Conservation (phyloP, 257 asterid genomes). For the Gardenia jasminoides region DNA sequence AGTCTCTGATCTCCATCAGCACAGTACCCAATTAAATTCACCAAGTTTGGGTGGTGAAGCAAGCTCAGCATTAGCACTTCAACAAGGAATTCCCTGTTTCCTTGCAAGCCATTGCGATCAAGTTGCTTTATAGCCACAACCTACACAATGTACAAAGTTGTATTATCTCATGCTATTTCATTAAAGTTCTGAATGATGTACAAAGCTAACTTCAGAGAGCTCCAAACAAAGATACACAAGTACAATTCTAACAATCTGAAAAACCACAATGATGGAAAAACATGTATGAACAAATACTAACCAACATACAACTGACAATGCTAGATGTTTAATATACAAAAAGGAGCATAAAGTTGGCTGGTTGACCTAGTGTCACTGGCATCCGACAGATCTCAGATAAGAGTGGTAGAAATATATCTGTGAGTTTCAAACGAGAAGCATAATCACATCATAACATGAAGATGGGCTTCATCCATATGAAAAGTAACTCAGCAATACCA, state of each 20-base stretch:
- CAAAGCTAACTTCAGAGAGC: background rate
- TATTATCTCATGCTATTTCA: background rate
- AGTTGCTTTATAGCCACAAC: slow-evolving; percentile 82
- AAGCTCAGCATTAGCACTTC: slow-evolving; percentile 80
- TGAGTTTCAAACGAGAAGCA: background rate
- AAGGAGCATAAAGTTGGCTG: background rate
- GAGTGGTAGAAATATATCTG: background rate
- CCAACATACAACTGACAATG: background rate
- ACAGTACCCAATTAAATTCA: slow-evolving; percentile 79
- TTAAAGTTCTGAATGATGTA: background rate
- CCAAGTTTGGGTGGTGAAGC: slow-evolving; percentile 80
- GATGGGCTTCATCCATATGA: background rate
- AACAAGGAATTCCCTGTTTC: slow-evolving; percentile 77
- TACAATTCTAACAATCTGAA: background rate
- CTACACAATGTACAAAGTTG: slow-evolving; percentile 25
- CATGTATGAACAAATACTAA: background rate
- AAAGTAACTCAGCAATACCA: background rate
- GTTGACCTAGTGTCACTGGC: background rate
- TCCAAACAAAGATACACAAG: background rate
- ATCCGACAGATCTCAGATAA: background rate
- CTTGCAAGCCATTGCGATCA: slow-evolving; percentile 79
- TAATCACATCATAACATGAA: background rate
- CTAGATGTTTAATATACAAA: background rate
- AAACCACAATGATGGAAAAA: background rate
- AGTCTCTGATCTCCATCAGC: slow-evolving; percentile 91